Evolutionary conservation across 495 filamentous ascomycete genomes (phyloP).

Genomic region (Coniosporium apollinis): DNA sequence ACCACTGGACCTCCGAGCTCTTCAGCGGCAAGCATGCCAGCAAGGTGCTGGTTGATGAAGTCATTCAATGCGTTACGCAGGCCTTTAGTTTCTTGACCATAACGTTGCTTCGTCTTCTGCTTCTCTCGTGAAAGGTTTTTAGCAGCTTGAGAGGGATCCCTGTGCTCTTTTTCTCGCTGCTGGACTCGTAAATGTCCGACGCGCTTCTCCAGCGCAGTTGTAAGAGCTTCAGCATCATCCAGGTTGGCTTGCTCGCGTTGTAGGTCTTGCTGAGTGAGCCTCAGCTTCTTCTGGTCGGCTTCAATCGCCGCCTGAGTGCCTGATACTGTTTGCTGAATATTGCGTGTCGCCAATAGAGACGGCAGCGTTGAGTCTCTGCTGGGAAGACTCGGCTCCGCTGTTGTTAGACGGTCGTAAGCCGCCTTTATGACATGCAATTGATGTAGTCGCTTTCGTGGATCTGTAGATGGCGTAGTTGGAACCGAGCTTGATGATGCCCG

Average conservation of each 20-base stretch:
- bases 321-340: slow-evolving; percentile 41
- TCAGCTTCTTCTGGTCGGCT: slow-evolving; percentile 37
- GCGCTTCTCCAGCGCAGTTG: slow-evolving; percentile 38
- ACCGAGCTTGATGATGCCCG: slow-evolving; percentile 5
- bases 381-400: slow-evolving; percentile 46
- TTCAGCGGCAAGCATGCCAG: slow-evolving; percentile 70
- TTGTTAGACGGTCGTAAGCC: slow-evolving; percentile 45
- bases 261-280: slow-evolving; percentile 34
- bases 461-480: slow-evolving; percentile 19
- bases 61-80: slow-evolving; percentile 45
- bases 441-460: slow-evolving; percentile 30
- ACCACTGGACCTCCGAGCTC: slow-evolving; percentile 74
- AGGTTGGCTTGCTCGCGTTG: slow-evolving; percentile 43
- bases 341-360: slow-evolving; percentile 50
- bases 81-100: slow-evolving; percentile 36
- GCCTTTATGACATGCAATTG: slow-evolving; percentile 41
- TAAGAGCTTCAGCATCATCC: slow-evolving; percentile 38
- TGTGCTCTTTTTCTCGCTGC: slow-evolving; percentile 35
- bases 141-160: slow-evolving; percentile 41
- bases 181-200: slow-evolving; percentile 38
- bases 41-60: slow-evolving; percentile 61
- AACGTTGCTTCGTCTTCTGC: slow-evolving; percentile 35
- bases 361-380: slow-evolving; percentile 49
- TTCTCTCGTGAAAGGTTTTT: slow-evolving; percentile 41
- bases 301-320: slow-evolving; percentile 43